These are phyloP conservation scores for Prorocentrum cordatum DNA, from an alignment of 169 alveolate genomes.

Conservation along the genomic window DNA sequence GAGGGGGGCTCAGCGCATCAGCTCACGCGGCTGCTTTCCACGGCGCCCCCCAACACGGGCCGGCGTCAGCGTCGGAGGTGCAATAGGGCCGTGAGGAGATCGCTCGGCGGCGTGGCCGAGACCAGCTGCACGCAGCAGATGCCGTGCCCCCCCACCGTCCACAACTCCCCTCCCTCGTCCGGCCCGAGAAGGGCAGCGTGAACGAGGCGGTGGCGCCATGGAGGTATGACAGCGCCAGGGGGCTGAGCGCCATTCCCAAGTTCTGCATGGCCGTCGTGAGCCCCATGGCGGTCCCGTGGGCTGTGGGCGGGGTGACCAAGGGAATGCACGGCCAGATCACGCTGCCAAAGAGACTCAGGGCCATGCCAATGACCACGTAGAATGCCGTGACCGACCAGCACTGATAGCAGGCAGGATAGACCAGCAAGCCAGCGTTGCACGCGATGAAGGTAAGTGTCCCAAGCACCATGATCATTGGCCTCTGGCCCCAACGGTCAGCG, in stretches of 20 bases:
- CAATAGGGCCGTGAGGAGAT: background rate
- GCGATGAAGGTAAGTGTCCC: background rate
- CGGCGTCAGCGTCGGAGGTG: background rate
- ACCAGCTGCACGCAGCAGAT: background rate
- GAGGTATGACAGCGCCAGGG: conserved; percentile 33
- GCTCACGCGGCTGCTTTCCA: background rate
- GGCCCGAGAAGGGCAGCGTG: background rate
- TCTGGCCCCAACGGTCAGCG: background rate
- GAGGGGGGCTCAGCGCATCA: background rate
- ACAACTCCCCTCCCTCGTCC: no score
- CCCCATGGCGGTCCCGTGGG: conserved; percentile 83
- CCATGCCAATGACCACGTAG: background rate
- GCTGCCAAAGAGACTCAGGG: background rate
- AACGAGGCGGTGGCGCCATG: background rate
- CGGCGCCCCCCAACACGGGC: no score
- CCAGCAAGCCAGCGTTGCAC: background rate
- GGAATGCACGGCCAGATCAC: conserved; percentile 38
- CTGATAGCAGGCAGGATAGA: background rate
- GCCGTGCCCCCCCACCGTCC: no score
- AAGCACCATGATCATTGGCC: background rate
- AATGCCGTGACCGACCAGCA: background rate
- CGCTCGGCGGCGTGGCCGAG: background rate
- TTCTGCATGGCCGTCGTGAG: conserved; percentile 77
- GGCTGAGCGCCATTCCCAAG: conserved; percentile 77
- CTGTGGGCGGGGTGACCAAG: conserved; percentile 39